These are phyloP conservation scores for Sporothrix protearum DNA, from an alignment of 2,329 filamentous ascomycete genomes.

Conservation along the genomic window DNA sequence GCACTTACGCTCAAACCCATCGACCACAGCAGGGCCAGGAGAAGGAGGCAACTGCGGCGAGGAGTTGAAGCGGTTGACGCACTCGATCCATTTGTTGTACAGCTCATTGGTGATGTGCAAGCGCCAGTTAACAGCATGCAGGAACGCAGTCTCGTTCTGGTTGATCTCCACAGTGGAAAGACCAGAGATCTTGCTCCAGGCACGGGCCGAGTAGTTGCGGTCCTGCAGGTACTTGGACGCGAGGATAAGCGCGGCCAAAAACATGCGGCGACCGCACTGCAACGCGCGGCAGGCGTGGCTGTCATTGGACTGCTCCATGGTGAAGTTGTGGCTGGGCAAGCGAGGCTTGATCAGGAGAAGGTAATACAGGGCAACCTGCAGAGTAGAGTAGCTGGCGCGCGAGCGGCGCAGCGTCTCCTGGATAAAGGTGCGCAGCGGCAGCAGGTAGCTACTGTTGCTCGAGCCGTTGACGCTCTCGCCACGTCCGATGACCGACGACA, in stretches of 20 bases:
- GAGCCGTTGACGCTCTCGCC: conserved; percentile 49
- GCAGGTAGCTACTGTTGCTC: conserved; percentile 46
- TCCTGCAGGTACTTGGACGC: conserved; percentile 98
- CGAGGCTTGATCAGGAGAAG: conserved; percentile 89
- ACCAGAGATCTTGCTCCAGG: conserved; percentile 99
- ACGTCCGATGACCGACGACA: conserved; percentile 75
- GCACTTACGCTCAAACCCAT: conserved; percentile 46
- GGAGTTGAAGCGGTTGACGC: conserved; percentile 81
- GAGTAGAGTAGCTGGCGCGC: conserved; percentile 92
- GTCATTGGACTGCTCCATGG: conserved; percentile 77
- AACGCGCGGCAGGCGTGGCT: conserved; percentile 71
- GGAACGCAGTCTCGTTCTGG: conserved; percentile 89
- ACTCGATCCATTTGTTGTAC: conserved; percentile 91
- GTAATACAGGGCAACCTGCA: conserved; percentile 96
- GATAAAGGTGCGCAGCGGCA: conserved; percentile 92
- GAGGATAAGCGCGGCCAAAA: conserved; percentile 87
- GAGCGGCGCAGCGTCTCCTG: conserved; percentile 95
- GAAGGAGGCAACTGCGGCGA: conserved; percentile 59
- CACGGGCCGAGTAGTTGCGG: conserved; percentile 92
- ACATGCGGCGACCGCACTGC: conserved; percentile 96
- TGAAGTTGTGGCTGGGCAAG: conserved; percentile 79
- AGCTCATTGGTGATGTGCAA: conserved; percentile 86
- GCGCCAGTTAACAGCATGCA: conserved; percentile 87
- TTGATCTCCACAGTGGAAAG: conserved; percentile 91
- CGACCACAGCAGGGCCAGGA: conserved; percentile 32